phyloP scores from a whole-genome alignment of 2,329 filamentous ascomycete genomes.

The Diaporthe vaccinii region DNA sequence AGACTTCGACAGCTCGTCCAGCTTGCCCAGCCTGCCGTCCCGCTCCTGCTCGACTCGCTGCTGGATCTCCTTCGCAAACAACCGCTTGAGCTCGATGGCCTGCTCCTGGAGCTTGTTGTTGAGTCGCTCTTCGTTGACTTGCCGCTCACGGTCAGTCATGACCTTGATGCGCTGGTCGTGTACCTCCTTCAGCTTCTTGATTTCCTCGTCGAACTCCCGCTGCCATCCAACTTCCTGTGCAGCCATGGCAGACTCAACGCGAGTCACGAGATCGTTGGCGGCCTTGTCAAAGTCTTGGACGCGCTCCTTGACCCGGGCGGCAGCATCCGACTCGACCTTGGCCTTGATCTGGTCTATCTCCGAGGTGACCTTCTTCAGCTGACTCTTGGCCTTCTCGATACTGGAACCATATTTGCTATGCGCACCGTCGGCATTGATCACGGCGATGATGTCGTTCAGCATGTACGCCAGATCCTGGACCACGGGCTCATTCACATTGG shows the following conservation, averaged over 20 bases:
- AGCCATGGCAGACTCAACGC: constrained; percentile 87
- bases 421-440: constrained; percentile 89
- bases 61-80: constrained; percentile 84
- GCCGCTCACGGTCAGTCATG: constrained; percentile 82
- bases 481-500: constrained; percentile 84
- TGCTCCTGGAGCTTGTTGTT: constrained; percentile 92
- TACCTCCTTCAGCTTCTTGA: constrained; percentile 80
- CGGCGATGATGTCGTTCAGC: constrained; percentile 94
- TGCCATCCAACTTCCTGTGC: constrained; percentile 87
- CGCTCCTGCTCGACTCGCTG: constrained; percentile 90
- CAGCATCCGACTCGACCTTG: constrained; percentile 77
- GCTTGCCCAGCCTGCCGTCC: constrained; percentile 85
- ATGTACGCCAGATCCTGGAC: constrained; percentile 95
- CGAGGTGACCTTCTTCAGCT: constrained; percentile 81
- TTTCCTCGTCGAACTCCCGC: constrained; percentile 88
- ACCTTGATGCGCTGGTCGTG: constrained; percentile 86
- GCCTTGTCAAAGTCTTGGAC: constrained; percentile 86
- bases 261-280: constrained; percentile 86
- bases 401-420: constrained; percentile 82
- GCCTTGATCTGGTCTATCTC: constrained; percentile 83
- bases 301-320: constrained; percentile 80
- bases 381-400: constrained; percentile 87
- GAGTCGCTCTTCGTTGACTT: constrained; percentile 85
- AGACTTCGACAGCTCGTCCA: constrained; percentile 82
- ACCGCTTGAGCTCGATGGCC: constrained; percentile 87